Evolutionary conservation across 2,329 filamentous ascomycete genomes (phyloP), one percentile per base, ranked within the genome.

Genomic region (Monilinia fructigena): DNA sequence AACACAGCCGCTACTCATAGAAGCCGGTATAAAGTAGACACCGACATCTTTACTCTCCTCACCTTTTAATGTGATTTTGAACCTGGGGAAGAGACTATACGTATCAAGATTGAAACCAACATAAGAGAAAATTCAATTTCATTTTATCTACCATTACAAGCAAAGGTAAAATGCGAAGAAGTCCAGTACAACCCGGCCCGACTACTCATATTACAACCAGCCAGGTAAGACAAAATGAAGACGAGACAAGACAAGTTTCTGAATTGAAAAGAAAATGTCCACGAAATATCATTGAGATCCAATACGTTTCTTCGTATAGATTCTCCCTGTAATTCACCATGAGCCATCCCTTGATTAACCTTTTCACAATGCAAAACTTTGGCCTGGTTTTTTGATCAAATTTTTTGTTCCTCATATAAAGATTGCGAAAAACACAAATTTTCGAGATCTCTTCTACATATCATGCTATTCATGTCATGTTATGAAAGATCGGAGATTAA

Each of bases 131-230:
- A 18, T 2, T 35, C 55, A 28, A 18, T 50, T 50, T 31, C n/a
- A 63, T 68, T 67, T 61, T 47, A 66, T 71, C 68, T 71, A 70
- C 66, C 67, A 64, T 68, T 67, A 68, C 70, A 71, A 70, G 70
- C 65, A 52, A 71, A 52, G 67, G 59, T 66, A 59, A 70, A 50
- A 38, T 50, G 58, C 14, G 45, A 50, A 60, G n/a, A 28, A 60
- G 58, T 50, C 48, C 48, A 50, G 48, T 50, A 26, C n/a, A 14
- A 14, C 48, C 55, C 65, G 60, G 58, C 64, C 59, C 55, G 42
- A 50, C 42, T 42, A 53, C 53, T 31, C 42, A 64, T 48, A 26
- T 50, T 31, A 50, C 45, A 48, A 50, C 45, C 62, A 48, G 42
- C 42, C 42, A 64, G 42, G 40, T 12, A 60, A 50, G 45, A 58